phyloP scores from a whole-genome alignment of 805 yeast genomes.

The Candida chauliodis region DNA sequence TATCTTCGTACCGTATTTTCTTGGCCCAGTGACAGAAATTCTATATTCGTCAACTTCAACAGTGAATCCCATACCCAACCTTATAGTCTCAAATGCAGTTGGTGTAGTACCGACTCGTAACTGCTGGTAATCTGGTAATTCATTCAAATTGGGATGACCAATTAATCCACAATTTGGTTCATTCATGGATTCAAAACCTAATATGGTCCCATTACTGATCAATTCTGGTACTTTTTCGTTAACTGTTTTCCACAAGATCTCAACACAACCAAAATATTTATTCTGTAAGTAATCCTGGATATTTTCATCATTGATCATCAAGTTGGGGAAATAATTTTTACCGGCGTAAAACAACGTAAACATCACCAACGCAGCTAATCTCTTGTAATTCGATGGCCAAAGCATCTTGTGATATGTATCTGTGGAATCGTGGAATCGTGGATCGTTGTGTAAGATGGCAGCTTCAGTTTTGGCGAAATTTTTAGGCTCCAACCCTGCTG shows the following conservation, averaged over 20 bases:
- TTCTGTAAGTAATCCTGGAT: conserved; percentile 75
- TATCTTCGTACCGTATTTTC: conserved; percentile 49
- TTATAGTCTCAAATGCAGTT: conserved; percentile 68
- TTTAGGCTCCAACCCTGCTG: conserved; percentile 82
- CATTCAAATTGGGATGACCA: conserved; percentile 55
- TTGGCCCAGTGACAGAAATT: conserved; percentile 75
- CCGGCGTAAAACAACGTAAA: conserved; percentile 86
- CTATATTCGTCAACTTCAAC: conserved; percentile 66
- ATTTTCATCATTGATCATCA: conserved; percentile 64
- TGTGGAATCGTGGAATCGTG: conserved; percentile 25
- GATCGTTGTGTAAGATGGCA: conserved; percentile 67
- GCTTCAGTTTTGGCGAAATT: conserved; percentile 73
- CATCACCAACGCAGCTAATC: conserved; percentile 76
- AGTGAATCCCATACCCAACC: conserved; percentile 74
- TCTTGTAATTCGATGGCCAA: conserved; percentile 84
- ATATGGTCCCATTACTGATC: conserved; percentile 43
- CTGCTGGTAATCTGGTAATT: conserved; percentile 58
- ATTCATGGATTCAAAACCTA: conserved; percentile 83
- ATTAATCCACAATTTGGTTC: conserved; percentile 80
- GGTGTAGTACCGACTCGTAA: conserved; percentile 81
- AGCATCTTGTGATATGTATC: conserved; percentile 73
- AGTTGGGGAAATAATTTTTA: conserved; percentile 68
- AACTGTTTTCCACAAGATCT: conserved; percentile 30
- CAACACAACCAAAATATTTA: conserved; percentile 56
- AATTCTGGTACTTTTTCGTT: conserved; percentile 25